Base-by-base conservation (phyloP, 345 rosid species). In the Clausena lansium region DNA sequence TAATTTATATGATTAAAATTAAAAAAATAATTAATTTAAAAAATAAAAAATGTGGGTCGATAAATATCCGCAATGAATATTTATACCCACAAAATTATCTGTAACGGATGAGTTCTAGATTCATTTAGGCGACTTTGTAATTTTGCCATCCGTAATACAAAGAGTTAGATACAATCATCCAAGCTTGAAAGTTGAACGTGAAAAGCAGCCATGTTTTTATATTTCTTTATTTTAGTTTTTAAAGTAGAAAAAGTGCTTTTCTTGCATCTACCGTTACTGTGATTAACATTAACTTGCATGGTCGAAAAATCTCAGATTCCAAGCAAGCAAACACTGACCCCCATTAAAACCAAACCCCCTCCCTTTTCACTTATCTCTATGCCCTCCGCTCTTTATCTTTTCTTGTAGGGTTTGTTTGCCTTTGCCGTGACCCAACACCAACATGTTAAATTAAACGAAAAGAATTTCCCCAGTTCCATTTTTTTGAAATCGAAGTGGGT, bases 201-300 rank as follows among this genome's bases (percentile, higher is more conserved):
- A 41, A 41, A 41, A 10, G 14, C 47, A 41, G 15, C 15, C 14
- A 9, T 0, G 15, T 41, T 41, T 41, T n/a, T n/a, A 13, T 45
- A 45, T 2, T 45, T 45, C 50, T 45, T 11, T 45, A 45, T 3
- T 41, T 41, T 41, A 41, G 14, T 10, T 30, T 41, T 9, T 41
- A 2, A 41, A 13, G 17, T 13, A 13, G 17, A 45, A 28, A 36
- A 45, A 30, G 57, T 75, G 25, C 54, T 60, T 70, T 59, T 45
- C 75, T 60, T 70, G 50, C 76, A 47, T 61, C 76, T 15, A 61
- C 70, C 54, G 70, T 69, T 32, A 77, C 76, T 70, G 64, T 47
- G 20, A 30, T 70, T 1, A 52, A 52, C 57, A 52, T 52, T 19
- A 70, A 70, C 35, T 71, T 77, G 57, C 68, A 75, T 50, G 78